A percentile compares a stretch with the other conserved stretches of the same genome.
These are phyloP conservation scores for Linum tenue DNA, from an alignment of 345 rosid genomes.

Conservation along the genomic window DNA sequence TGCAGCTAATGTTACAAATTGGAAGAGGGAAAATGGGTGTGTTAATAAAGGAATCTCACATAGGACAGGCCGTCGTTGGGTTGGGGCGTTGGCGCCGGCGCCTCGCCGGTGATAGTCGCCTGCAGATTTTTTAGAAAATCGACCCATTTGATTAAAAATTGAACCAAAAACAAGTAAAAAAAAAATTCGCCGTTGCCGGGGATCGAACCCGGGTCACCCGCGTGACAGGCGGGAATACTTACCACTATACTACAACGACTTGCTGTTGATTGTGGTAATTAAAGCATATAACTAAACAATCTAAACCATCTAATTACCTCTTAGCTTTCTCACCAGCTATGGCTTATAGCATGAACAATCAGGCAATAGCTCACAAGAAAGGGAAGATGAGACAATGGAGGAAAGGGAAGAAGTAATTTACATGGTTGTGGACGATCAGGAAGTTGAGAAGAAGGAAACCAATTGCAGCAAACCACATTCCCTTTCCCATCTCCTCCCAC, in stretches of 20 bases:
- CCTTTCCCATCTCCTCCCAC: too few relatives aligned
- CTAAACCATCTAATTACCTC: too few relatives aligned
- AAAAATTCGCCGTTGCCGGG: slow-evolving; percentile 65
- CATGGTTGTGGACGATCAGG: neutral
- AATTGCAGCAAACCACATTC: too few relatives aligned
- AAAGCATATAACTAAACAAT: too few relatives aligned
- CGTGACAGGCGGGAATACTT: slow-evolving; percentile 88
- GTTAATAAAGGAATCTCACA: neutral
- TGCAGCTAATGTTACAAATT: neutral
- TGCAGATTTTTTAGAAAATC: neutral
- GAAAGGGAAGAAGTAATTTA: neutral
- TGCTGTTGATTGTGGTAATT: too few relatives aligned
- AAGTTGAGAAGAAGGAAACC: neutral
- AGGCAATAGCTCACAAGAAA: too few relatives aligned
- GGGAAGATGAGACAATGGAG: neutral
- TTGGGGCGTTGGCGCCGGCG: neutral
- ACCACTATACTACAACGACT: slow-evolving; percentile 94
- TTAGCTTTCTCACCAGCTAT: too few relatives aligned
- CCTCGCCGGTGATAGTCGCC: neutral
- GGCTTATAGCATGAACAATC: too few relatives aligned
- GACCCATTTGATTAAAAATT: too few relatives aligned
- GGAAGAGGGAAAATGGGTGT: neutral
- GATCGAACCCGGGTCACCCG: slow-evolving; percentile 97
- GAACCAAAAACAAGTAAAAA: neutral
- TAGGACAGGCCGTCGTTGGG: neutral